These are phyloP conservation scores for Diaporthe helianthi DNA, from an alignment of 2,329 filamentous ascomycete genomes.

Conservation along the genomic window DNA sequence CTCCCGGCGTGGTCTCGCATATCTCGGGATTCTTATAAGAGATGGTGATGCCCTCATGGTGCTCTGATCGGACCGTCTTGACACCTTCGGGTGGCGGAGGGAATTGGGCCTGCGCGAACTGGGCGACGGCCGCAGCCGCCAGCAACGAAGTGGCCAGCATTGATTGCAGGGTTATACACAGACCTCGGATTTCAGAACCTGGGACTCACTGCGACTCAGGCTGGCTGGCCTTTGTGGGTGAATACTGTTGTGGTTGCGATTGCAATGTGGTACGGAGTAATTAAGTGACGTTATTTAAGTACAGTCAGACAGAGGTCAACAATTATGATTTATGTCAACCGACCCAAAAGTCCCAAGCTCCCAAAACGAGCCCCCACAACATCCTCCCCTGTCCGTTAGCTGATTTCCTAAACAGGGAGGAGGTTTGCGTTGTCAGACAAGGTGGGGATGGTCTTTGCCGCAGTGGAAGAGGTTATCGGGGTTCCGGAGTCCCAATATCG, in stretches of 20 bases:
- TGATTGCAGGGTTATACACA: neutral
- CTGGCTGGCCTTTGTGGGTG: neutral
- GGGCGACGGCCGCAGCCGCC: constrained; percentile 6
- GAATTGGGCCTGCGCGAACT: constrained; percentile 30
- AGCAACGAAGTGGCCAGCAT: constrained; percentile 21
- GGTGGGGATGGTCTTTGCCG: constrained; percentile 13
- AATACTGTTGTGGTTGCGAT: neutral
- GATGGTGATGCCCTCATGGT: constrained; percentile 69
- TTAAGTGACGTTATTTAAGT: neutral
- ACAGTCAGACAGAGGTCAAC: neutral
- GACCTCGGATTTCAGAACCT: neutral
- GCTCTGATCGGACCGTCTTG: constrained; percentile 30
- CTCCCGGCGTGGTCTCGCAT: constrained; percentile 70
- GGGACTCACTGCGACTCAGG: too few relatives aligned
- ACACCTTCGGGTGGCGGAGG: constrained; percentile 31
- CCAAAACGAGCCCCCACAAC: neutral
- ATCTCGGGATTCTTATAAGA: constrained; percentile 69
- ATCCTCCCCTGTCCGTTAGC: constrained; percentile 7
- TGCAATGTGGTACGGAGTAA: neutral
- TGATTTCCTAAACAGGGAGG: constrained; percentile 10
- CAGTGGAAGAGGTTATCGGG: neutral
- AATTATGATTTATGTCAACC: neutral
- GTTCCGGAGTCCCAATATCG: neutral
- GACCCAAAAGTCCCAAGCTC: neutral
- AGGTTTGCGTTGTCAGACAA: neutral